Evolutionary conservation across 306 rosid genomes (phyloP).

Genomic region (Vigna unguiculata): DNA sequence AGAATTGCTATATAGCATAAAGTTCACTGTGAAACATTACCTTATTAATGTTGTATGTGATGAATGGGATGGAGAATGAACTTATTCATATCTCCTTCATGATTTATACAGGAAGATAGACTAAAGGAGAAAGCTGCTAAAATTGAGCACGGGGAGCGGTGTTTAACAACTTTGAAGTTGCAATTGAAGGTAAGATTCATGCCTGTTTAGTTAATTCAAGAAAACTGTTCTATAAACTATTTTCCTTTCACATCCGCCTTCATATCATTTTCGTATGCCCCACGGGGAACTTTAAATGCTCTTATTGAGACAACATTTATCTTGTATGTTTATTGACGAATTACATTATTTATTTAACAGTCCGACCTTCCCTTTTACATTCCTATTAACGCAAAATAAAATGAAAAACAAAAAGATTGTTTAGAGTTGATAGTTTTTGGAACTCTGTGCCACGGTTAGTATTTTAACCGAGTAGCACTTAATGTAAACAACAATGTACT

Average conservation of each 20-base stretch:
- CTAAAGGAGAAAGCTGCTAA: slow-evolving; percentile 64
- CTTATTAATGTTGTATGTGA: slow-evolving; percentile 8
- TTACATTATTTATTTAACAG: not conserved
- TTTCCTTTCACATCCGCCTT: not conserved
- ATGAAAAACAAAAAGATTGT: not conserved
- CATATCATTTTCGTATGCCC: not conserved
- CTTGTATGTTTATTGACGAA: not conserved
- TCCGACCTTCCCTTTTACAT: not conserved
- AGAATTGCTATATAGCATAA: not conserved
- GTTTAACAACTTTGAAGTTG: slow-evolving; percentile 64
- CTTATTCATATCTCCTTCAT: slow-evolving; percentile 34
- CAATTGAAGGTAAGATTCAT: slow-evolving; percentile 68
- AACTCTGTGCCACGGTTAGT: slow-evolving; percentile 2
- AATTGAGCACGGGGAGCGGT: slow-evolving; percentile 69
- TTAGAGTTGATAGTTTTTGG: not conserved
- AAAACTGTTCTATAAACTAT: not conserved
- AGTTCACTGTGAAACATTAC: not conserved
- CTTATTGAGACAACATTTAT: slow-evolving; percentile 10
- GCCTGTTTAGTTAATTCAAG: slow-evolving; percentile 7
- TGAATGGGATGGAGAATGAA: not conserved
- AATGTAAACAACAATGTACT: not conserved
- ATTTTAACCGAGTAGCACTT: slow-evolving; percentile 8
- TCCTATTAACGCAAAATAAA: not conserved
- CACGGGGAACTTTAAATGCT: not conserved
- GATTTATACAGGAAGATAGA: slow-evolving; percentile 66